These are phyloP conservation scores for Skeletonema tropicum DNA, from an alignment of 108 stramenopile species.

Conservation along the genomic window DNA sequence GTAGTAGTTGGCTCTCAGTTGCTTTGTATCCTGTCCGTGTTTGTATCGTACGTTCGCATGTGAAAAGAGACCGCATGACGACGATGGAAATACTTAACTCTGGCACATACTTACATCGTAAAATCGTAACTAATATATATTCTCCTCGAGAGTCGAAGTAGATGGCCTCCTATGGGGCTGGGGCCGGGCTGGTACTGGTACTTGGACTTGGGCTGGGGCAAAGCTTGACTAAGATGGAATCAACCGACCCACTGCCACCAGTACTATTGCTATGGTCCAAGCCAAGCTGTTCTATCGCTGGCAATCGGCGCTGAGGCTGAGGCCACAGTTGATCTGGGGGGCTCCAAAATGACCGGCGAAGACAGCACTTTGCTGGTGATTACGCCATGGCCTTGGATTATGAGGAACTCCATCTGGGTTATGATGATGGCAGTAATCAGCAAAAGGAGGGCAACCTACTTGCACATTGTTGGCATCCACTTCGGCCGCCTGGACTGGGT, in stretches of 20 bases:
- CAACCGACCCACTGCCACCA: not conserved
- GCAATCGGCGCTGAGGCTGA: not conserved
- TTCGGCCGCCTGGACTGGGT: not conserved
- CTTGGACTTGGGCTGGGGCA: not conserved
- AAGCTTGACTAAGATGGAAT: not conserved
- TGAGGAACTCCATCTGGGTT: not conserved
- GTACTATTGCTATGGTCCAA: not conserved
- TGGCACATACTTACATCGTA: too few species aligned
- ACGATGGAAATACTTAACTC: too few species aligned
- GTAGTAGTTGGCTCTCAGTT: too few species aligned
- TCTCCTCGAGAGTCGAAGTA: too few species aligned
- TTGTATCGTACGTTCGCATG: too few species aligned
- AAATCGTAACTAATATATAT: too few species aligned
- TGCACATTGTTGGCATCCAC: not conserved
- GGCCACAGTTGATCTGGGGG: too few species aligned
- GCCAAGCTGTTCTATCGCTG: not conserved
- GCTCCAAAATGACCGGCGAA: not conserved
- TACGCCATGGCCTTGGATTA: not conserved
- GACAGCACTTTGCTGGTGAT: not conserved
- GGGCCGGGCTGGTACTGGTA: too few species aligned
- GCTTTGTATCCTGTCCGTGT: too few species aligned
- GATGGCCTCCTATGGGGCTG: too few species aligned
- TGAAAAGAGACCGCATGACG: too few species aligned
- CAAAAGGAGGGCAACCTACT: not conserved
- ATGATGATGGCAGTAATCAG: not conserved